Conservation (phyloP, 352 stramenopile genomes). For the Paralagenidium karlingii region DNA sequence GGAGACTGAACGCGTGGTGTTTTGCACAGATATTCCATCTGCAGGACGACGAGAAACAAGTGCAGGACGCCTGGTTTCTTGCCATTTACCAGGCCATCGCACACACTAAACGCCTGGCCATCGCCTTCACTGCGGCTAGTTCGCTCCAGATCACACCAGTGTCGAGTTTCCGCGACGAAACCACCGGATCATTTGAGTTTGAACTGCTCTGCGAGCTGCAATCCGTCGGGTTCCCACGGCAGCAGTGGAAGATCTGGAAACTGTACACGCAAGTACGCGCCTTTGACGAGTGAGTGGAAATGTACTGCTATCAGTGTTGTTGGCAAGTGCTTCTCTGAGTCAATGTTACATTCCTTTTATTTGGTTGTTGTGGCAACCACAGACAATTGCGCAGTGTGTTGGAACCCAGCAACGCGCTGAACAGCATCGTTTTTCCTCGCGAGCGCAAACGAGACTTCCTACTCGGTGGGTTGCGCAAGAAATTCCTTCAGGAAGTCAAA, state of each 20-base stretch:
- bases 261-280: conserved; percentile 44
- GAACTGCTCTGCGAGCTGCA: conserved; percentile 57
- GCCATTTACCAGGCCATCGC: conserved; percentile 64
- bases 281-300: conserved; percentile 46
- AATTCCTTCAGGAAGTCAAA: conserved; percentile 47
- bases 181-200: conserved; percentile 48
- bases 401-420: conserved; percentile 36
- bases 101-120: conserved; percentile 30
- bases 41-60: conserved; percentile 64
- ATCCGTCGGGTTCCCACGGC: conserved; percentile 17
- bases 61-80: conserved; percentile 68
- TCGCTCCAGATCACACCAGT: conserved; percentile 33
- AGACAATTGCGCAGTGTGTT: conserved; percentile 46
- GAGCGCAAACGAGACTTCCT: conserved; percentile 56
- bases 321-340: no score
- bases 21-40: conserved; percentile 47
- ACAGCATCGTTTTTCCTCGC: conserved; percentile 37
- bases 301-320: no score
- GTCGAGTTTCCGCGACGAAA: conserved; percentile 37
- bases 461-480: conserved; percentile 46
- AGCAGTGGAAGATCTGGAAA: conserved; percentile 73
- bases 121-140: conserved; percentile 22
- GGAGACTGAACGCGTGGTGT: background rate
- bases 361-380: background rate
- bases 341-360: conserved; percentile 1